Evolutionary conservation across 2,329 filamentous ascomycete genomes (phyloP), one percentile per base, ranked within the genome.

Genomic region (Dactylellina drechsleri): DNA sequence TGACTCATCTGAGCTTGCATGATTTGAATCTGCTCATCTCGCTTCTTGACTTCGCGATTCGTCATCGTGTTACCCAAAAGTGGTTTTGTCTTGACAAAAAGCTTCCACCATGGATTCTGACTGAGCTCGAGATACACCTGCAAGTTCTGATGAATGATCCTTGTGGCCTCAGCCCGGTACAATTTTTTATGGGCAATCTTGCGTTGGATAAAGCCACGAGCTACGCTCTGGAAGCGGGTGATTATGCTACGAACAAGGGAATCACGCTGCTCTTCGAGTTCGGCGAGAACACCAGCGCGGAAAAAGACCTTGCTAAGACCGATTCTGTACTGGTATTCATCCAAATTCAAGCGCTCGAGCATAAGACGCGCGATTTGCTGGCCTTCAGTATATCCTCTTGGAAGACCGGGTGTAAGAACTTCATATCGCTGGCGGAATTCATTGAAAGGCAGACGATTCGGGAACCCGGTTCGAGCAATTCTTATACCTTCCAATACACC

Each of bases 401-500:
- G 93, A 86, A 98, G 92, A 77, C 91, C 89, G 31, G 86, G 87
- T 81, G 94, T 98, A 5, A 99, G 87, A 5, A 99, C 94, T 81
- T 98, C 95, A 81, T 99, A 99, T 77, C 95, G 90, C 79, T 96
- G 92, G 64, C 95, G 89, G 83, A 99, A 99, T 80, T 99, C 96
- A 1, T 91, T 87, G 81, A 99, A 99, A 0, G 92, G 87, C 36
- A 99, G 85, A 78, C 95, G 87, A 81, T 99, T 99, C 59, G 95
- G 95, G 81, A 99, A 99, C 23, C 95, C 95, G 4, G 96, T 99
- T 53, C 95, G 89, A 23, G 95, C 95, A 82, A 99, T 99, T 76
- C 95, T 89, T 80, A 99, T 99, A 76, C 95, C 95, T 83, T 99
- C 95, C n/a, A 99, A 86, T 1, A 99, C 95, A 91, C 95, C 95